phyloP scores from a whole-genome alignment of 2,329 filamentous ascomycete species.

The Biscogniauxia sp. region DNA sequence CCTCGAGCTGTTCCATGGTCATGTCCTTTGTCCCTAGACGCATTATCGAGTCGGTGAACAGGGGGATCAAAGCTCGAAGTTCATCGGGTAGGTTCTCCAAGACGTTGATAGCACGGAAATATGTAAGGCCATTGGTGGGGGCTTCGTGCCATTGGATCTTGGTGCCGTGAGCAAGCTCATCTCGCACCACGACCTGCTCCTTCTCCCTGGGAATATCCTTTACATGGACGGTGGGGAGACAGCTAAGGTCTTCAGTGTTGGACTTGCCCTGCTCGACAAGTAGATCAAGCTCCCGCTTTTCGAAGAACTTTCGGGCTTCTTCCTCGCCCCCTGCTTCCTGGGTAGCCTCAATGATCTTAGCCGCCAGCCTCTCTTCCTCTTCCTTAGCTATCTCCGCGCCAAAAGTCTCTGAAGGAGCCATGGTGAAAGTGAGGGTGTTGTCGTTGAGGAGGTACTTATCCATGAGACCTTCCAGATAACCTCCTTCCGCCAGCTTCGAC shows the following conservation, averaged over 20 bases:
- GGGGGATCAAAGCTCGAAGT: slow-evolving; percentile 76
- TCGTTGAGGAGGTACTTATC: slow-evolving; percentile 90
- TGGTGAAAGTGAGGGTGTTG: slow-evolving; percentile 86
- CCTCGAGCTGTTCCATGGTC: slow-evolving; percentile 92
- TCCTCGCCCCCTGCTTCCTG: slow-evolving; percentile 67
- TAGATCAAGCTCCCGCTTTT: slow-evolving; percentile 75
- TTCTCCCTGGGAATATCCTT: slow-evolving; percentile 82
- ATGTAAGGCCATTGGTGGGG: slow-evolving; percentile 92
- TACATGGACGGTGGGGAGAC: slow-evolving; percentile 83
- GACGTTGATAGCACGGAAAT: slow-evolving; percentile 85
- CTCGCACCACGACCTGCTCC: slow-evolving; percentile 57
- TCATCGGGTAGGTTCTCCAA: slow-evolving; percentile 80
- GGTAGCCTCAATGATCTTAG: slow-evolving; percentile 70
- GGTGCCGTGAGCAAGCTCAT: slow-evolving; percentile 63
- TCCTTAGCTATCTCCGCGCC: slow-evolving; percentile 71
- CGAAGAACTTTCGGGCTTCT: slow-evolving; percentile 68
- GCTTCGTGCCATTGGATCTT: slow-evolving; percentile 88
- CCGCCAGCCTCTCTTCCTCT: slow-evolving; percentile 70
- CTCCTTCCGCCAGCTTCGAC: slow-evolving; percentile 66
- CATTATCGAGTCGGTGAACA: slow-evolving; percentile 93
- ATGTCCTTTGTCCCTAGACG: slow-evolving; percentile 83
- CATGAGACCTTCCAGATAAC: slow-evolving; percentile 80
- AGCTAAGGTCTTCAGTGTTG: slow-evolving; percentile 80
- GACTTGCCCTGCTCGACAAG: slow-evolving; percentile 81
- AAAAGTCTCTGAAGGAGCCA: slow-evolving; percentile 80